Evolutionary conservation across 2,329 filamentous ascomycete species (phyloP).

Genomic region (Aspergillus glaucus): DNA sequence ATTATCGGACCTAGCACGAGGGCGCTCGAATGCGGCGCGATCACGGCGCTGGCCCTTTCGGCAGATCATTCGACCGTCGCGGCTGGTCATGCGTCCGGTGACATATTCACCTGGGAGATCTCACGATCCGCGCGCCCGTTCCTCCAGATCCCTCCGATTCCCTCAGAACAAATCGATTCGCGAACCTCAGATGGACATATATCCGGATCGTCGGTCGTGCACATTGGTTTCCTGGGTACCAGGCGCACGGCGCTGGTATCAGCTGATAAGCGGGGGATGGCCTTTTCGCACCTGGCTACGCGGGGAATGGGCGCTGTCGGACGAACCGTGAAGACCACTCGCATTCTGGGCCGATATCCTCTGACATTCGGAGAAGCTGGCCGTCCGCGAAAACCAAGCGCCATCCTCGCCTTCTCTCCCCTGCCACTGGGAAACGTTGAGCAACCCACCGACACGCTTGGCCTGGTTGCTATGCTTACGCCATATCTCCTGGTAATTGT

Average conservation of each 20-base stretch:
- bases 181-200: constrained; percentile 76
- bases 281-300: constrained; percentile 92
- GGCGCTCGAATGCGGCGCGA: constrained; percentile 81
- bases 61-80: constrained; percentile 91
- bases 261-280: constrained; percentile 92
- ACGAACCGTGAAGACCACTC: constrained; percentile 77
- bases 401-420: constrained; percentile 84
- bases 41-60: constrained; percentile 83
- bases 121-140: constrained; percentile 77
- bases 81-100: constrained; percentile 79
- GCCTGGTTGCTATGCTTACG: constrained; percentile 88
- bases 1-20: constrained; percentile 93
- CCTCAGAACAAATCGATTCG: constrained; percentile 57
- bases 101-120: constrained; percentile 96
- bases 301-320: constrained; percentile 82
- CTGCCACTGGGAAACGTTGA: constrained; percentile 92
- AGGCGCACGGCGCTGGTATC: constrained; percentile 92
- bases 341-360: constrained; percentile 88
- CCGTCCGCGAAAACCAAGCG: constrained; percentile 79
- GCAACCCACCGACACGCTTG: constrained; percentile 77
- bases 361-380: constrained; percentile 55
- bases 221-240: constrained; percentile 91
- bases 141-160: constrained; percentile 73
- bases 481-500: constrained; percentile 95
- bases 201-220: constrained; percentile 68